These are phyloP conservation scores for Phaeosphaeriaceae sp. DNA, from an alignment of 2,329 filamentous ascomycete genomes.

Conservation along the genomic window DNA sequence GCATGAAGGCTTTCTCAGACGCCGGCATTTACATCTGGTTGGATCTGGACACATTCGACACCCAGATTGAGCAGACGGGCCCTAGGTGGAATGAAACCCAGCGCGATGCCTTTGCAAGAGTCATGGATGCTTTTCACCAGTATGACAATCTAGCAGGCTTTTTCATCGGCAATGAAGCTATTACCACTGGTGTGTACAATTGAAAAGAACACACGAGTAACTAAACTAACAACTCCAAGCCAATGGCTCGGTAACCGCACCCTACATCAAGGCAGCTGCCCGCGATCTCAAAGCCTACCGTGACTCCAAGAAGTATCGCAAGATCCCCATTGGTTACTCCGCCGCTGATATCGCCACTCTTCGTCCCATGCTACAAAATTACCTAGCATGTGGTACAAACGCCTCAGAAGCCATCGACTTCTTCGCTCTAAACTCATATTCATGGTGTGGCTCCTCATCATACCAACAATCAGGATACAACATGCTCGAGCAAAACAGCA, in stretches of 20 bases:
- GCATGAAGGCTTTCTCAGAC: conserved; percentile 80
- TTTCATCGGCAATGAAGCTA: conserved; percentile 87
- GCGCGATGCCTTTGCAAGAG: conserved; percentile 69
- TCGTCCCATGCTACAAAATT: conserved; percentile 71
- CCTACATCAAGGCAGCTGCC: conserved; percentile 81
- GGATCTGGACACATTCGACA: conserved; percentile 74
- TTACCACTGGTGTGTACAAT: conserved; percentile 59
- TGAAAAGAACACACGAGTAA: neutral
- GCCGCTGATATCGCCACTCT: conserved; percentile 80
- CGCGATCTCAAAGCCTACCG: conserved; percentile 85
- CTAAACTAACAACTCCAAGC: conserved; percentile 26
- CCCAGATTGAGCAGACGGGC: conserved; percentile 68
- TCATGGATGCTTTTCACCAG: conserved; percentile 77
- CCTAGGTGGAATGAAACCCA: conserved; percentile 78
- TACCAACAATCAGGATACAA: conserved; percentile 73
- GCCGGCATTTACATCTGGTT: conserved; percentile 77
- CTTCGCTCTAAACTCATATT: conserved; percentile 85
- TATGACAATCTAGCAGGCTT: conserved; percentile 79
- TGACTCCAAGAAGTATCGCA: conserved; percentile 74
- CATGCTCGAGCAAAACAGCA: conserved; percentile 69
- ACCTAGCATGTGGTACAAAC: conserved; percentile 79
- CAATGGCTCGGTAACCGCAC: conserved; percentile 68
- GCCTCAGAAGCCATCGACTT: conserved; percentile 74
- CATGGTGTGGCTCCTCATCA: conserved; percentile 57
- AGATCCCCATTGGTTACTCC: conserved; percentile 85